A percentile compares a stretch with the other conserved stretches of the same genome.
Conservation (phyloP, 2,329 filamentous ascomycete species). For the Pyricularia sp. region DNA sequence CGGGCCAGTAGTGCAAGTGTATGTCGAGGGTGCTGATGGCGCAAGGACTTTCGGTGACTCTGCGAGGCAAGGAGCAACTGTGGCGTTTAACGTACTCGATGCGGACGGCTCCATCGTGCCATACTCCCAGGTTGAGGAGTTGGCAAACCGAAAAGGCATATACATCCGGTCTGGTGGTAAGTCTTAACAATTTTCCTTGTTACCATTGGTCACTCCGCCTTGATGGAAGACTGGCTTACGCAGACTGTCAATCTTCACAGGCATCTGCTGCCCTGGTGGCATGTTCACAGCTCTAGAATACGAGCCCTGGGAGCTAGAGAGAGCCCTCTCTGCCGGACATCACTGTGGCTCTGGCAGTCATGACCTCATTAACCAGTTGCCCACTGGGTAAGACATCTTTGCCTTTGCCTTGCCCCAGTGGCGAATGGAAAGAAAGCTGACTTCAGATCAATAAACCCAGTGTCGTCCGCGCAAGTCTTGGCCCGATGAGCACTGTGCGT, state of each 20-base stretch:
- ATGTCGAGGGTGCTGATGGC: constrained; percentile 30
- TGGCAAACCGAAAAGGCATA: constrained; percentile 44
- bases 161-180: constrained; percentile 50
- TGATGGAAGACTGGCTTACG: neutral
- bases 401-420: constrained; percentile 3
- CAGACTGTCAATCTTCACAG: constrained; percentile 14
- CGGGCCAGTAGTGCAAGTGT: constrained; percentile 38
- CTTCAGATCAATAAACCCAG: constrained; percentile 20
- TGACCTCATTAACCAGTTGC: constrained; percentile 41
- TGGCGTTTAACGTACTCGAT: constrained; percentile 54
- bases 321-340: constrained; percentile 46
- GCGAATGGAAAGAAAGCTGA: neutral
- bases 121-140: constrained; percentile 48
- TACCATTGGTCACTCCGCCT: constrained; percentile 2
- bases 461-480: constrained; percentile 51
- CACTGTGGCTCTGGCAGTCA: constrained; percentile 44
- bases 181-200: constrained; percentile 3
- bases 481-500: constrained; percentile 48
- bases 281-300: constrained; percentile 38
- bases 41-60: constrained; percentile 37
- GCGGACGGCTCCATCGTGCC: constrained; percentile 42
- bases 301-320: constrained; percentile 42
- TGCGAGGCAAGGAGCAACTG: constrained; percentile 46
- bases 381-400: constrained; percentile 35
- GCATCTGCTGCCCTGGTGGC: constrained; percentile 38